Evolutionary conservation across 345 rosid species (phyloP), one percentile per base, ranked within the genome.

Genomic region (Carallia brachiata): DNA sequence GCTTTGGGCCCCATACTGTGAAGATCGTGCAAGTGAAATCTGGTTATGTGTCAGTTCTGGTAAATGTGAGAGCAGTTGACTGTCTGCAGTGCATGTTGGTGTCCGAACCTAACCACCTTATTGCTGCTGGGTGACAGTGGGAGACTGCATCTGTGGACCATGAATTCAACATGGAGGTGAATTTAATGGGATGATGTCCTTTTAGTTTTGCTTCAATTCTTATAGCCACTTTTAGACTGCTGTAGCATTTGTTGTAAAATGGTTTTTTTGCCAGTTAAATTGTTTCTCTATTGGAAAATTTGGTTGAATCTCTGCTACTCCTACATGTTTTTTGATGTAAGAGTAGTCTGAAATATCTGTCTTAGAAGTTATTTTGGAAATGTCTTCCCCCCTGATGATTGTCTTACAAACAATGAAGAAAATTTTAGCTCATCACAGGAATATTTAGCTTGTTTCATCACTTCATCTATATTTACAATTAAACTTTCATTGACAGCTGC

Each of bases 131-230:
- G 83, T 73, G 88, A 81, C 73, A 84, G 85, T 80, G 96, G 98
- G 67, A 81, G 80, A 67, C 81, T 94, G 59, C 84, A 84, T 64
- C 71, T 89, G 3, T 94, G 97, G 97, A 81, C 61, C 83, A 91
- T 94, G 97, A 79, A 88, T 81, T 79, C 84, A 40, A 56, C 78
- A 48, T 94, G 97, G 97, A 94, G 97, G 97, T 91, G 72, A 75
- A 74, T 78, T 56, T 62, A 30, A 19, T 3, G 28, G 23, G 32
- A 39, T 2, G 44, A 13, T 56, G 13, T 56, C 62, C 30, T 23
- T 53, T 52, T 54, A 52, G n/a, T 30, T 67, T 69, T 50, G 40
- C 55, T 72, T 74, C 57, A 50, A 28, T 70, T 65, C 31, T 63
- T 62, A 39, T 17, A 58, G 67, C 15, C 48, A 54, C 30, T 47